A percentile compares a stretch with the other conserved stretches of the same genome.
These are phyloP conservation scores for Psidium friedrichsthalianum DNA, from an alignment of 345 rosid species.

Conservation along the genomic window DNA sequence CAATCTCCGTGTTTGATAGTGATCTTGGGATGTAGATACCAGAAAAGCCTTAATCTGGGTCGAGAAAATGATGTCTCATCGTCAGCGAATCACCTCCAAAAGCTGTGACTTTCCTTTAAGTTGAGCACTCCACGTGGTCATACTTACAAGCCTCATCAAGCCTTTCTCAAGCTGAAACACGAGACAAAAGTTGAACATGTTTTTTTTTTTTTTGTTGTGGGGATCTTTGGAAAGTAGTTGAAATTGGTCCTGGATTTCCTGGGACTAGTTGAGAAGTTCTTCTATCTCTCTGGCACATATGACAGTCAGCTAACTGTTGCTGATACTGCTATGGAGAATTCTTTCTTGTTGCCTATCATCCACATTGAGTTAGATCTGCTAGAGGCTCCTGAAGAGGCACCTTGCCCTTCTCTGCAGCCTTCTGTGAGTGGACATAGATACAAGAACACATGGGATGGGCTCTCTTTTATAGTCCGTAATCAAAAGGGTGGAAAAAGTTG, in stretches of 20 bases:
- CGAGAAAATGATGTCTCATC: conserved; percentile 47
- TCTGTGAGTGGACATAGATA: conserved; percentile 37
- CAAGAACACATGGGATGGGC: conserved; percentile 64
- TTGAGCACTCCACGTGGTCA: conserved; percentile 57
- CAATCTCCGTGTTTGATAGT: conserved; percentile 75
- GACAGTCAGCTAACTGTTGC: conserved; percentile 82
- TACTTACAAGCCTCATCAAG: conserved; percentile 91
- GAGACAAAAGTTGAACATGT: conserved; percentile 78
- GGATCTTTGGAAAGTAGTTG: conserved; percentile 60
- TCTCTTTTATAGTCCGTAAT: conserved; percentile 44
- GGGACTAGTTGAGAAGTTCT: conserved; percentile 85
- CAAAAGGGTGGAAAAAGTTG: conserved; percentile 94
- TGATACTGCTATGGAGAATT: conserved; percentile 92
- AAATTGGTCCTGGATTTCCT: conserved; percentile 90
- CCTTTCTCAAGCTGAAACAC: conserved; percentile 81
- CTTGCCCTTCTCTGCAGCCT: conserved; percentile 58
- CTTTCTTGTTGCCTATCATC: conserved; percentile 57
- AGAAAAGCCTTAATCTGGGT: conserved; percentile 71
- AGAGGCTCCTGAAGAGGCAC: conserved; percentile 83
- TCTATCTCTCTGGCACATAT: conserved; percentile 83
- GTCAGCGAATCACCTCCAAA: conserved; percentile 94
- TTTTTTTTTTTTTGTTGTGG: conserved; percentile 73
- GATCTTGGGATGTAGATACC: conserved; percentile 67
- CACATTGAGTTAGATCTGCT: conserved; percentile 78
- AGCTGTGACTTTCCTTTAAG: conserved; percentile 63